phyloP scores from a whole-genome alignment of 495 filamentous ascomycete genomes.

The Tetracladium marchalianum region DNA sequence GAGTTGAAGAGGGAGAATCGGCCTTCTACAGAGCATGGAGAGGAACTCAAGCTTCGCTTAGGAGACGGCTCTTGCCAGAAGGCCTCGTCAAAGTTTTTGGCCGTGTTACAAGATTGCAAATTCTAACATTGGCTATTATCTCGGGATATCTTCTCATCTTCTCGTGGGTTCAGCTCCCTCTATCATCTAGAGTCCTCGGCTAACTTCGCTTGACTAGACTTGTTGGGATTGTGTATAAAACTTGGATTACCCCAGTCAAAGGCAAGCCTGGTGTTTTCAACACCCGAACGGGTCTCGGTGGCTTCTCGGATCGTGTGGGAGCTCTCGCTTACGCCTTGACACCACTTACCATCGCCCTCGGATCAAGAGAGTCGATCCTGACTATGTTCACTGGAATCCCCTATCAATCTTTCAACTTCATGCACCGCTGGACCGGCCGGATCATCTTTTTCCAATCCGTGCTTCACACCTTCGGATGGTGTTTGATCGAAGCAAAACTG shows the following conservation, averaged over 20 bases:
- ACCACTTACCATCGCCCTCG: conserved; percentile 49
- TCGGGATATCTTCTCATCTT: conserved; percentile 47
- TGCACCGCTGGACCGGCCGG: conserved; percentile 56
- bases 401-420: conserved; percentile 60
- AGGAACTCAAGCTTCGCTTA: background rate
- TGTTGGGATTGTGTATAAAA: conserved; percentile 46
- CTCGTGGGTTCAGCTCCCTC: conserved; percentile 27
- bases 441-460: conserved; percentile 51
- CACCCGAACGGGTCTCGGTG: conserved; percentile 47
- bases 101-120: conserved; percentile 31
- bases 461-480: conserved; percentile 59
- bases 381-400: conserved; percentile 52
- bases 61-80: conserved; percentile 13
- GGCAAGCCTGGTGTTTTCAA: conserved; percentile 34
- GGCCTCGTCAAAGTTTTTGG: conserved; percentile 8
- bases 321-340: conserved; percentile 57
- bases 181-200: background rate
- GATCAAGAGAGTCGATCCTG: conserved; percentile 49
- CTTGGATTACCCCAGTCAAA: conserved; percentile 50
- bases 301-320: conserved; percentile 53
- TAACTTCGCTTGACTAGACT: conserved; percentile 21
- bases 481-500: conserved; percentile 45
- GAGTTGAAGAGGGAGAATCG: background rate
- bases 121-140: conserved; percentile 40
- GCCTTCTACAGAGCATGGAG: background rate